Base-by-base conservation (phyloP, 2,329 filamentous ascomycete genomes). In the Exophiala phaeomuriformis region DNA sequence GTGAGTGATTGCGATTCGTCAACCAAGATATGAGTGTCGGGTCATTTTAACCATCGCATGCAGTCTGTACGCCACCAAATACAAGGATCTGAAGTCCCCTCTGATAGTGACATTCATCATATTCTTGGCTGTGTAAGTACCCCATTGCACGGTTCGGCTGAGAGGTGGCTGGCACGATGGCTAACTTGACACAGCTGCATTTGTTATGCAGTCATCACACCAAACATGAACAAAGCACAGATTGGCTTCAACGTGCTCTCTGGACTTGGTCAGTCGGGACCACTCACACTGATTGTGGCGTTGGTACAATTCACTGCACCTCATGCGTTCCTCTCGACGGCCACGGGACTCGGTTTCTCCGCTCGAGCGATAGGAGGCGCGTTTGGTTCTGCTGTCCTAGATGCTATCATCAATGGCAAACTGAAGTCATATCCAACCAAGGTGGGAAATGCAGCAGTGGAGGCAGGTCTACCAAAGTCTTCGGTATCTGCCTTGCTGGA, bases 221-320 rank as follows among this genome's bases (percentile, higher is more conserved):
- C 75, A 0, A 61, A 59, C 42, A 74, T 73, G 74, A 68, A 71
- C 60, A 57, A 64, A 2, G 69, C 71, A 3, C 76, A 79, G 58
- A 68, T 76, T 43, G 75, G 66, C n/a, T 65, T 77, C 64, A 74
- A 73, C 59, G 70, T 77, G 3, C 64, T 78, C 5, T 67, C 69
- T 5, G 76, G 72, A 12, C 68, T 78, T 47, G 76, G 76, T 2
- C 76, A 78, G 59, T 67, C 72, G 1, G 76, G 75, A 0, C 76
- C 76, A 0, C 66, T 78, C 3, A 77, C 75, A 0, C 69, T 78
- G 2, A 69, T 79, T 3, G 71, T 75, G 1, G 76, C 76, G 3
- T 69, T 72, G 48, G 69, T 79, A 12, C 76, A 79, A 58, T 78
- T 78, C 63, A 77, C 76, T 1, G 72, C 76, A 0, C 76, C 77